These are phyloP conservation scores for Arabis hirsuta DNA, from an alignment of 345 rosid species.

Conservation along the genomic window DNA sequence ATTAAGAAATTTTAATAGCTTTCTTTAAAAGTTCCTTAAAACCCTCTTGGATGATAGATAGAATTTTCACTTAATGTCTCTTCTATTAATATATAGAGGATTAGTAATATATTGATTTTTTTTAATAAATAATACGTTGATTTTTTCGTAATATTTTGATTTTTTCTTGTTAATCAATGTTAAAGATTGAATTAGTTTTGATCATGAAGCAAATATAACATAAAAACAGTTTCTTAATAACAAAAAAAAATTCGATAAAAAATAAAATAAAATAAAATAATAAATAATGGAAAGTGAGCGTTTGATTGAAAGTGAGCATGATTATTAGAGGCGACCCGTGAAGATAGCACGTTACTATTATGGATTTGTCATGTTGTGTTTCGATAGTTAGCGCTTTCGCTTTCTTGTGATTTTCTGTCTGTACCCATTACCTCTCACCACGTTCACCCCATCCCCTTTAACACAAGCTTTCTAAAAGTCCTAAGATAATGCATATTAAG, in stretches of 20 bases:
- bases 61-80: too few relatives aligned
- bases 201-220: not conserved
- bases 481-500: not conserved
- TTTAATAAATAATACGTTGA: too few relatives aligned
- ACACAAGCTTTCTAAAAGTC: constrained; percentile 4
- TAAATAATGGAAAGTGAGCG: constrained; percentile 14
- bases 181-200: not conserved
- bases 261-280: not conserved
- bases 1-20: too few relatives aligned
- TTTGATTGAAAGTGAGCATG: constrained; percentile 31
- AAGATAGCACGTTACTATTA: constrained; percentile 37
- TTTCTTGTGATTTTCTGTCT: constrained; percentile 45
- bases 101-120: too few relatives aligned
- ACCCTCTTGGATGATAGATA: too few relatives aligned
- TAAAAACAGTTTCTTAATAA: not conserved
- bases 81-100: too few relatives aligned
- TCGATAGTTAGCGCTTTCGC: constrained; percentile 32
- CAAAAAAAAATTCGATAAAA: not conserved
- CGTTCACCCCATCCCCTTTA: constrained; percentile 40
- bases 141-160: too few relatives aligned
- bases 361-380: constrained; percentile 42
- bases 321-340: constrained; percentile 43
- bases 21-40: too few relatives aligned
- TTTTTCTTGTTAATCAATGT: not conserved
- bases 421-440: constrained; percentile 28